Percentiles rank a stretch among this genome's conserved stretches.
Conservation (phyloP, 1,139 yeast genomes). For the Casaregolazyma lundiana region DNA sequence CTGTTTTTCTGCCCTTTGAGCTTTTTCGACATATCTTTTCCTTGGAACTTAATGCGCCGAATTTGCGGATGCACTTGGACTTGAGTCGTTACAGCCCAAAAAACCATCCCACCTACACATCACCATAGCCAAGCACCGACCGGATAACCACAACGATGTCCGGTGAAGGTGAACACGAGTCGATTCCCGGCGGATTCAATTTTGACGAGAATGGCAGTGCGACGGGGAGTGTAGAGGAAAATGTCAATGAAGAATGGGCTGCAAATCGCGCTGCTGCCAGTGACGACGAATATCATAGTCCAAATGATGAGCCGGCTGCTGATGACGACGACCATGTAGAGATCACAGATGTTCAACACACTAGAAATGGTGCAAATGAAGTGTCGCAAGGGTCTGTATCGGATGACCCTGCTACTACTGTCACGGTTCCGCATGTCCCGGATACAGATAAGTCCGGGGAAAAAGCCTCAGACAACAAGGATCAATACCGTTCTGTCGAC, state of each 20-base stretch:
- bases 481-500: not conserved
- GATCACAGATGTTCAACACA: not conserved
- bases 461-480: not conserved
- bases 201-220: not conserved
- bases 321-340: not conserved
- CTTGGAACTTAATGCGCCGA: too few species aligned
- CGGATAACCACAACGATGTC: not conserved
- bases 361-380: not conserved
- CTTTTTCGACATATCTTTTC: too few species aligned
- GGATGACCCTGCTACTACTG: not conserved
- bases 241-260: not conserved
- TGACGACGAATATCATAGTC: not conserved
- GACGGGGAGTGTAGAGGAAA: not conserved
- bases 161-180: not conserved
- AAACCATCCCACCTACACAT: constrained; percentile 1
- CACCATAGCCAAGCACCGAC: not conserved
- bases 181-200: not conserved
- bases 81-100: not conserved
- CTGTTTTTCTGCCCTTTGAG: too few species aligned
- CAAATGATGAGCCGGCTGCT: not conserved
- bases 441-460: not conserved
- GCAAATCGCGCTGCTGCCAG: not conserved
- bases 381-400: not conserved
- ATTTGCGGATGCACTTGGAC: not conserved
- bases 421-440: not conserved